Percentiles rank a stretch among this genome's conserved stretches.
Evolutionary conservation across 176 grass and related monocot genomes (phyloP).

Genomic region (Alopecurus myosuroides): DNA sequence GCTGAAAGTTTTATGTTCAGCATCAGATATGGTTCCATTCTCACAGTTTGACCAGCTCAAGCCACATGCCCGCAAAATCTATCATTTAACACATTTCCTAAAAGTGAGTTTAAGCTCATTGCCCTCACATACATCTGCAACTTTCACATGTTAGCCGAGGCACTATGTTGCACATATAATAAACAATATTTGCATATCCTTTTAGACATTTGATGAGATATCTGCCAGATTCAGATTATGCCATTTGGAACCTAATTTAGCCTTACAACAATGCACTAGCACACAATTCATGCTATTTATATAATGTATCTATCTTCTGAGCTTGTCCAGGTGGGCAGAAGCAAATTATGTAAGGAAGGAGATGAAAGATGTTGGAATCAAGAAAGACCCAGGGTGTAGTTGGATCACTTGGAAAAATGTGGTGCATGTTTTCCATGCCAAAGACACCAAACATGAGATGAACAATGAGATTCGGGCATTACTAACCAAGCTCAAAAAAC

Average conservation of each 20-base stretch:
- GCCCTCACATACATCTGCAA: neutral
- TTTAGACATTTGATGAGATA: neutral
- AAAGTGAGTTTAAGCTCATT: neutral
- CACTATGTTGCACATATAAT: neutral
- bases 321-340: conserved; percentile 64
- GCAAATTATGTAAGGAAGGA: conserved; percentile 67
- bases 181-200: neutral
- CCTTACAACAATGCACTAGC: neutral
- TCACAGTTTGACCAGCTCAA: neutral
- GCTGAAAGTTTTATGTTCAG: neutral
- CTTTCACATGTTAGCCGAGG: neutral
- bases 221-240: neutral
- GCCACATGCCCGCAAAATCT: neutral
- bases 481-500: conserved; percentile 44
- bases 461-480: conserved; percentile 61
- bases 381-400: conserved; percentile 77
- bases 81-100: neutral
- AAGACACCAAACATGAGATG: conserved; percentile 71
- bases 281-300: neutral
- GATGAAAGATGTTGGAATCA: conserved; percentile 67
- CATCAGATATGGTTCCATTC: neutral
- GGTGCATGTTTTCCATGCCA: conserved; percentile 82
- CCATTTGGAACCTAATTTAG: neutral
- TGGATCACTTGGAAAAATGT: conserved; percentile 84
- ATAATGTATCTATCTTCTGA: neutral